phyloP scores from a whole-genome alignment of 371 early-diverging fungal species.

The Mucor irregularis region DNA sequence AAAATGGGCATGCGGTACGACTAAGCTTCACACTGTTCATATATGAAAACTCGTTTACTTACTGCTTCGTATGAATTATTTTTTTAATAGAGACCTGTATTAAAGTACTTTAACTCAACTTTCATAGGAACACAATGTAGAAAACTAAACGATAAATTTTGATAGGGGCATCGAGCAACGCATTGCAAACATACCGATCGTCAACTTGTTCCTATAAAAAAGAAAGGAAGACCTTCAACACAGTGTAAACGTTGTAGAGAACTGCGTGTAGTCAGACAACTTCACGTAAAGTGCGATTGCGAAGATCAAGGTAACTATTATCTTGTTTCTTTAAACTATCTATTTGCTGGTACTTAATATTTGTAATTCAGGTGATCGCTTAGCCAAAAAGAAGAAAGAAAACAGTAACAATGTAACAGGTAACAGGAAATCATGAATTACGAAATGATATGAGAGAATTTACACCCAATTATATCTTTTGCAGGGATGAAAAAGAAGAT shows the following conservation, averaged over 20 bases:
- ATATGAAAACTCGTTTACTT: no score
- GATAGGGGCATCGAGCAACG: slow-evolving; percentile 65
- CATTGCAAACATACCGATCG: slow-evolving; percentile 64
- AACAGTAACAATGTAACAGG: no score
- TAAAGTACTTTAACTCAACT: slow-evolving; percentile 23
- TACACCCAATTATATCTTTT: not conserved
- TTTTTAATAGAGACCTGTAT: slow-evolving; percentile 41
- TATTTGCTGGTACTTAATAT: not conserved
- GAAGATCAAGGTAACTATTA: slow-evolving; percentile 9
- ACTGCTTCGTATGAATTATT: not conserved
- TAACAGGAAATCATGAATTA: no score
- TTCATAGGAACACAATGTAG: not conserved
- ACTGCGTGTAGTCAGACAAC: slow-evolving; percentile 67
- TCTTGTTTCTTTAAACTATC: no score
- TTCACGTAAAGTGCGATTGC: slow-evolving; percentile 77
- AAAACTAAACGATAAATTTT: not conserved
- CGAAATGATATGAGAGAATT: no score
- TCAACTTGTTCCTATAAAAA: slow-evolving; percentile 64
- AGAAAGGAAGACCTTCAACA: slow-evolving; percentile 81
- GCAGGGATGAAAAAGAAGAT: not conserved
- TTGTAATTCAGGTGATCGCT: not conserved
- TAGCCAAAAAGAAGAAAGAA: not conserved
- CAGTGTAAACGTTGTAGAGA: slow-evolving; percentile 78
- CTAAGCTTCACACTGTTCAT: not conserved
- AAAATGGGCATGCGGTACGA: slow-evolving; percentile 32